These are phyloP conservation scores for Datura wrightii DNA, from an alignment of 257 asterid species.

Conservation along the genomic window DNA sequence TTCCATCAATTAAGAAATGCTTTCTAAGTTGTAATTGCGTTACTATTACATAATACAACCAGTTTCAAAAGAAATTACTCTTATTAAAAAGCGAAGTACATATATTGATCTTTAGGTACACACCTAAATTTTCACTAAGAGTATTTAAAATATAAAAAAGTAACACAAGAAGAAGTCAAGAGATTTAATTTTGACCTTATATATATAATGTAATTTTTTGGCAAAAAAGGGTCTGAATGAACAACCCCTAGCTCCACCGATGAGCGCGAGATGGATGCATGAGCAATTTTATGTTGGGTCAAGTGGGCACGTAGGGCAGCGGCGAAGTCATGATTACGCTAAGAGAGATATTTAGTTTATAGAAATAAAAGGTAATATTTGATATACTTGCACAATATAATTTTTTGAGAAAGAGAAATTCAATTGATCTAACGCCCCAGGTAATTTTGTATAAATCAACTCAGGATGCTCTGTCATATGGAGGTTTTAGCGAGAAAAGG, in stretches of 20 bases:
- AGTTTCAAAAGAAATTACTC: neutral
- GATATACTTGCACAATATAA: neutral
- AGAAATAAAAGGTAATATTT: neutral
- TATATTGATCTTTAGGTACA: too few species aligned
- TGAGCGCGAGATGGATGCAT: neutral
- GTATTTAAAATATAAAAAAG: neutral
- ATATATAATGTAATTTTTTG: neutral
- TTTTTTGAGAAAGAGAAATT: too few species aligned
- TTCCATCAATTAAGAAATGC: neutral
- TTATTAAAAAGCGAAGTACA: neutral
- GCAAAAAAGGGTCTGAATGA: neutral
- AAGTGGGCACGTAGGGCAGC: neutral
- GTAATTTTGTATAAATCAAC: conserved; percentile 34
- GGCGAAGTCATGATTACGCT: neutral
- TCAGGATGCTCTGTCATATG: conserved; percentile 30
- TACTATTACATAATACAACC: conserved; percentile 18
- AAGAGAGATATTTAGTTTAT: neutral
- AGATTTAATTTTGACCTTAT: neutral
- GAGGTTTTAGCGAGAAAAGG: conserved; percentile 16
- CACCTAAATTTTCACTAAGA: neutral
- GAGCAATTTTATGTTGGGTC: neutral
- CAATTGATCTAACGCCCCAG: too few species aligned
- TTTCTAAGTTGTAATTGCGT: neutral
- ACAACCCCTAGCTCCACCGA: neutral
- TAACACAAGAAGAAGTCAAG: neutral